Evolutionary conservation across 352 stramenopile species (phyloP).

Genomic region (Pythium guiyangense): DNA sequence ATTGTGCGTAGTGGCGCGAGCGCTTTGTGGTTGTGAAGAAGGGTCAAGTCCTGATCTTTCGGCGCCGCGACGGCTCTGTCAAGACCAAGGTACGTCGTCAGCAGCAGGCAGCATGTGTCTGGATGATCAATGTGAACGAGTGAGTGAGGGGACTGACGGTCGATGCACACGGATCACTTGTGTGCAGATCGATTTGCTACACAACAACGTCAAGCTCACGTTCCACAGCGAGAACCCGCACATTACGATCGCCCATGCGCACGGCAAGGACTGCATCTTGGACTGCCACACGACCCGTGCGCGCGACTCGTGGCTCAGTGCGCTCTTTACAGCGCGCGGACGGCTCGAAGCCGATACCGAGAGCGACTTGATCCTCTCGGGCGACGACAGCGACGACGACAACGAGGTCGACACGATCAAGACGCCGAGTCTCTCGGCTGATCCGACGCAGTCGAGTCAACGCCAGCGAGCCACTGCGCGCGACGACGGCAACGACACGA

Average conservation of each 20-base stretch:
- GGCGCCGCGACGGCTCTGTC: slow-evolving; percentile 36
- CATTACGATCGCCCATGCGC: slow-evolving; percentile 40
- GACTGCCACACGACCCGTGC: slow-evolving; percentile 40
- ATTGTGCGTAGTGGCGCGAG: slow-evolving; percentile 46
- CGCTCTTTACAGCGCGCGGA: slow-evolving; percentile 50
- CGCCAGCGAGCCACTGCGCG: background rate
- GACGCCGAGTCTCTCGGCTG: no score
- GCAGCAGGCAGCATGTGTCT: no score
- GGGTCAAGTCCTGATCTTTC: slow-evolving; percentile 42
- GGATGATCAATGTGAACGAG: background rate
- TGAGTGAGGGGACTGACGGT: background rate
- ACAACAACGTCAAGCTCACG: slow-evolving; percentile 42
- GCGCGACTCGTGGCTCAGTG: slow-evolving; percentile 59
- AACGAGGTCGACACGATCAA: slow-evolving; percentile 2
- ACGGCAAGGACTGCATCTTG: slow-evolving; percentile 33
- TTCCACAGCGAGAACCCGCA: slow-evolving; percentile 61
- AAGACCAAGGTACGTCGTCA: slow-evolving; percentile 45
- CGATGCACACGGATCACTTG: background rate
- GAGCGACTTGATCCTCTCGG: slow-evolving; percentile 37
- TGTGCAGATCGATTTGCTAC: slow-evolving; percentile 52
- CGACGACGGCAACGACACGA: background rate
- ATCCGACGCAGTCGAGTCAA: no score
- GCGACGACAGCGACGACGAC: slow-evolving; percentile 31
- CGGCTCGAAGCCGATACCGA: slow-evolving; percentile 30
- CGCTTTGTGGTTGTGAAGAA: slow-evolving; percentile 52